Evolutionary conservation across 148 eudicot genomes (phyloP), one percentile per base, ranked within the genome.

Genomic region (Heliosperma pusillum): DNA sequence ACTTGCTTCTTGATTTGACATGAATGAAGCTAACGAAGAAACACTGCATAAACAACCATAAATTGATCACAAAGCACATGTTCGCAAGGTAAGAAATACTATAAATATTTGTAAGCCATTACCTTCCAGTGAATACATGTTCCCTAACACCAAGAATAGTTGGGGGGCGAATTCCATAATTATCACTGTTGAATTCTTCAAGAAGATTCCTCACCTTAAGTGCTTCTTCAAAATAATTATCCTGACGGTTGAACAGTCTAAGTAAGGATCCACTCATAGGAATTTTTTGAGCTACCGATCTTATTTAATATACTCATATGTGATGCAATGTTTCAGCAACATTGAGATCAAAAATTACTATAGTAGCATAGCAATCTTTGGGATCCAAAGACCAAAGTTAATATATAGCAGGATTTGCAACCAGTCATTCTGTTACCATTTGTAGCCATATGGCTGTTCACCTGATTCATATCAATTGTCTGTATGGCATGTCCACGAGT

Each of bases 401-500:
- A 36, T 10, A 36, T 36, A 36, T 0, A 36, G 62, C 62, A 58
- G 60, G n/a, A 17, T 52, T 56, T 56, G 60, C 60, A 56, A 19
- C 21, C 19, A 22, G 22, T 56, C 60, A 17, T 17, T 56, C 3
- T 29, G 3, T 29, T 29, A 29, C 30, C 30, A 1, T 29, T 29
- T 29, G 2, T 29, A 12, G 7, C 0, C 55, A 71, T 45, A n/a
- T 50, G 33, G 30, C 16, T 25, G 58, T 22, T 77, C 13, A 85
- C 99, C 97, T 96, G 99, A 85, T 96, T 96, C 99, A 96, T 96
- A 82, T 96, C 99, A 84, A 96, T 96, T 36, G 99, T 92, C 85
- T 96, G 99, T 64, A 92, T 72, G 71, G 99, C 97, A 85, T 86
- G 94, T 71, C 99, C 99, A 66, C 99, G 99, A 17, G 99, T 96